A percentile compares a stretch with the other conserved stretches of the same genome.
Evolutionary conservation across 352 stramenopile species (phyloP).

Genomic region (Phytopythium chamaehyphon): DNA sequence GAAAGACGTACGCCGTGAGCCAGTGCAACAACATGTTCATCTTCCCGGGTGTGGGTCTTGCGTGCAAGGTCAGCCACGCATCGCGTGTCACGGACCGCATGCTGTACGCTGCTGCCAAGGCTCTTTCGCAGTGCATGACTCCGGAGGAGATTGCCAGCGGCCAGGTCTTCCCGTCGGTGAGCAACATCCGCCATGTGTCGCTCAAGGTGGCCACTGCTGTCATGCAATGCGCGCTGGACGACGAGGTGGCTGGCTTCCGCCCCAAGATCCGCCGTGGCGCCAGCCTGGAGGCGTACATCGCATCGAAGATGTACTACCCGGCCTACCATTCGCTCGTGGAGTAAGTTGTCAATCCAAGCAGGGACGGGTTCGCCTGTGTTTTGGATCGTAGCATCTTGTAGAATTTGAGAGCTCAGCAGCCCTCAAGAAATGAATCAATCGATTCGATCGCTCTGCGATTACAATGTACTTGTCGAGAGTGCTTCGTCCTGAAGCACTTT

Average conservation of each 20-base stretch:
- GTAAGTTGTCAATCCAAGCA: slow-evolving; percentile 21
- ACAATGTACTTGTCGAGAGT: no score
- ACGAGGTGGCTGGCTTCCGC: slow-evolving; percentile 81
- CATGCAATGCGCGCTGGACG: slow-evolving; percentile 84
- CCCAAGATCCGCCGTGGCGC: slow-evolving; percentile 60
- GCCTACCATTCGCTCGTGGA: slow-evolving; percentile 93
- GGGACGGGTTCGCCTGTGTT: no score
- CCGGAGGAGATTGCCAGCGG: slow-evolving; percentile 90
- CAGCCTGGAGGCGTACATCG: slow-evolving; percentile 88
- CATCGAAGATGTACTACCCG: slow-evolving; percentile 94
- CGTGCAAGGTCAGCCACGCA: slow-evolving; percentile 79
- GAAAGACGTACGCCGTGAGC: slow-evolving; percentile 70
- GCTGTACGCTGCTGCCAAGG: slow-evolving; percentile 93
- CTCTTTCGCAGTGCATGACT: slow-evolving; percentile 90
- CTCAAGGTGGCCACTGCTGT: slow-evolving; percentile 92
- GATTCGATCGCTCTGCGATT: no score
- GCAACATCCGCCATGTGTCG: slow-evolving; percentile 91
- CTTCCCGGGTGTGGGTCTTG: slow-evolving; percentile 95
- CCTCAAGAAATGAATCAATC: no score
- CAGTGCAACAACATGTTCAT: slow-evolving; percentile 98
- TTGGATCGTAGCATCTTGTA: neutral
- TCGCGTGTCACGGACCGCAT: slow-evolving; percentile 91
- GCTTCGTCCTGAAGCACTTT: no score
- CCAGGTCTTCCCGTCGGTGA: slow-evolving; percentile 93
- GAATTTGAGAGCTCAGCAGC: no score